Evolutionary conservation across 768 basidiomycete species (phyloP), one percentile per base, ranked within the genome.

Genomic region (Cystofilobasidium bisporidii): DNA sequence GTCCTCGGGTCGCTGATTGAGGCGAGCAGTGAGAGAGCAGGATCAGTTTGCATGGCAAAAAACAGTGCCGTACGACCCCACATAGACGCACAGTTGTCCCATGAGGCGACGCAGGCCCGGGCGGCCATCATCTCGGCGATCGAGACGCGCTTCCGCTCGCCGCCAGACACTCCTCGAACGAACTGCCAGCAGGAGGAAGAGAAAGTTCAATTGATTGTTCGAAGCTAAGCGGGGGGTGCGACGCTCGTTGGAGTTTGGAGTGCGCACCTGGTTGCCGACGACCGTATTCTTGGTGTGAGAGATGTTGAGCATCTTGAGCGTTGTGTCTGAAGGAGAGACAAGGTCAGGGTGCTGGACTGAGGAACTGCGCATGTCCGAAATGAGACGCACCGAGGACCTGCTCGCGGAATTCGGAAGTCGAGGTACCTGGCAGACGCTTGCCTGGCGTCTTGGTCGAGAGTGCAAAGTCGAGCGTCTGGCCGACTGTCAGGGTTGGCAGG

Each of bases 401-500:
- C 50, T 76, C 69, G 36, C 74, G 72, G 76, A 76, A 80, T 33
- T 79, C 71, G 12, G 45, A 18, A 5, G 68, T 20, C 3, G 71
- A 72, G 24, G 66, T 63, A 45, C 61, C 66, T 3, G 66, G 66
- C 10, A 82, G 69, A 36, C 86, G 83, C 3, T 76, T 77, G 33
- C 79, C 83, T 3, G 90, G 89, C 5, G 83, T 83, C 30, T 89
- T 85, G 22, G 83, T 85, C 0, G 74, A 72, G 10, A 80, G 75
- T 3, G 84, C 83, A 72, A 85, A 85, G 9, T 76, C 79, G 36
- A 96, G 80, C 0, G 78, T 79, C 67, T 80, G 76, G 15, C 74
- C 75, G 69, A 79, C 79, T 15, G 77, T 78, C 32, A 94, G 81
- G 14, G 87, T 88, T 8, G 90, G 87, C 71, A 91, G 87, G 74